Conservation (phyloP, 192 early-diverging fungal genomes). For the Jimgerdemannia flammicorona region DNA sequence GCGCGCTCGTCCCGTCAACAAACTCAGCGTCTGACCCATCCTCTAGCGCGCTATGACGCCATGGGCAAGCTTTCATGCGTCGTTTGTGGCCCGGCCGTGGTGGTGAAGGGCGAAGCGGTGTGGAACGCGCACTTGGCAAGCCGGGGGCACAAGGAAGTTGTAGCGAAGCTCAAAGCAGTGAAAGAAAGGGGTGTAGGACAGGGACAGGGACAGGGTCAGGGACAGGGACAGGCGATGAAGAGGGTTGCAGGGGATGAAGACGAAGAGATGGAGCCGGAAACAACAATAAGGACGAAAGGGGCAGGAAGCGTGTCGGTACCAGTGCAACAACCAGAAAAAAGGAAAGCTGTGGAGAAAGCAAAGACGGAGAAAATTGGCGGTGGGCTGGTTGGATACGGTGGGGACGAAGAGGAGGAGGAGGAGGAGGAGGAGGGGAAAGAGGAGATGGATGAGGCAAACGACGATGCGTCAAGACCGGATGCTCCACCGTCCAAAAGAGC, state of each 20-base stretch:
- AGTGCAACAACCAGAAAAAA: slow-evolving; percentile 19
- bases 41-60: slow-evolving; percentile 48
- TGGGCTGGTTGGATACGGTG: slow-evolving; percentile 27
- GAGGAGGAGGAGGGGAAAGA: slow-evolving; percentile 15
- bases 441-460: slow-evolving; percentile 28
- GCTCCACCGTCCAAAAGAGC: neutral
- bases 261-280: slow-evolving; percentile 10
- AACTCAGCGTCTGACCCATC: slow-evolving; percentile 37
- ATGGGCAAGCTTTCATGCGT: slow-evolving; percentile 38
- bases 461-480: slow-evolving; percentile 7
- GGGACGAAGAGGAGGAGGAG: slow-evolving; percentile 23
- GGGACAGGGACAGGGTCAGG: neutral
- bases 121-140: slow-evolving; percentile 46
- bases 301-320: too few species aligned
- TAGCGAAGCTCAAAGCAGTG: slow-evolving; percentile 40
- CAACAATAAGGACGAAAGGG: slow-evolving; percentile 6
- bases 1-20: slow-evolving; percentile 16
- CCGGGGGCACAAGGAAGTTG: slow-evolving; percentile 35
- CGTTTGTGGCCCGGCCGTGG: slow-evolving; percentile 31
- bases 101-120: slow-evolving; percentile 36
- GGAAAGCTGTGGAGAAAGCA: slow-evolving; percentile 11
- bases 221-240: slow-evolving; percentile 20
- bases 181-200: slow-evolving; percentile 33
- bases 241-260: slow-evolving; percentile 18
- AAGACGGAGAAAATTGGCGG: slow-evolving; percentile 4